Evolutionary conservation across 2,329 filamentous ascomycete genomes (phyloP), one percentile per base, ranked within the genome.

Genomic region (Aureobasidium sp.): DNA sequence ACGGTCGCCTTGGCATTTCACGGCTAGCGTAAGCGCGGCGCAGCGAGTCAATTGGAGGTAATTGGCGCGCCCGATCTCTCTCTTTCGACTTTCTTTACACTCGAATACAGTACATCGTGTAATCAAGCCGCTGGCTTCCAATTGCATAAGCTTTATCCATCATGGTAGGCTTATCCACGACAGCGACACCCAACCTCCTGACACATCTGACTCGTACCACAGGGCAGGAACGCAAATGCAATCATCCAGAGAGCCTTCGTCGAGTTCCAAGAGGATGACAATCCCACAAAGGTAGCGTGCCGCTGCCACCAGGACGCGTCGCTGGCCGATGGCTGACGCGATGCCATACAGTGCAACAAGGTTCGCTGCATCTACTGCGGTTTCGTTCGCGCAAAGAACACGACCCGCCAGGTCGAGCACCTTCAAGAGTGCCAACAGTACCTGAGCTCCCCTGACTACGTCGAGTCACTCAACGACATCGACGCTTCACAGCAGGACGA

Each of bases 341-440:
- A 27, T 47, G 42, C 50, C 40, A 17, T 49, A 37, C 64, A 78
- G 74, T 79, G 78, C 67, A 77, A 77, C 66, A 79, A 78, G 63
- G 76, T 79, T 14, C 75, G 78, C 66, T 80, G 78, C 66, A 71
- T 75, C 19, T 73, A 78, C 63, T 81, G 78, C 69, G 78, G 78
- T 63, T 80, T 74, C 67, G 75, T 78, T 44, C 75, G 78, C 64
- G 78, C 78, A 37, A 79, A 79, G 70, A 81, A 81, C 69, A 78
- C 77, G 12, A 80, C 78, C 11, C 75, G 78, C 64, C 78, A 81
- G 68, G 77, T 79, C 63, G 77, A 81, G 64, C 78, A 81, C 65
- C 74, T 81, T 2, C 74, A 77, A 50, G 70, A 72, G 61, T 81
- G 78, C 66, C 71, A 75, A 64, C 68, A 71, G 7, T 80, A 78